Percentiles rank a stretch among this genome's conserved stretches.
Evolutionary conservation across 2,329 filamentous ascomycete species (phyloP).

Genomic region (Domatiomyces catenatus): DNA sequence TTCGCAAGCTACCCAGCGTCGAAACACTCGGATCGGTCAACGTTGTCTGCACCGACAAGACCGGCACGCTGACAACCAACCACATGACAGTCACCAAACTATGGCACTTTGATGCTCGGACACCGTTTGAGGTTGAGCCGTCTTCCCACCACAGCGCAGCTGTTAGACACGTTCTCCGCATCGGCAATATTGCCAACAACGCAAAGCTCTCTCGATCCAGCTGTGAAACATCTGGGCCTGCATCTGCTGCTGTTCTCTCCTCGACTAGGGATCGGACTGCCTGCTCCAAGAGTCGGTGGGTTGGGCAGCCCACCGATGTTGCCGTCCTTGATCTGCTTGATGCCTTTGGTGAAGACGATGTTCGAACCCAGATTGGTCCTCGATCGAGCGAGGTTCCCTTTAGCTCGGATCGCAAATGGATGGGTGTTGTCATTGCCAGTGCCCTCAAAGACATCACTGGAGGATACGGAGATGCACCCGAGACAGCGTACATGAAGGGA

Average conservation of each 20-base stretch:
- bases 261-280: slow-evolving; percentile 54
- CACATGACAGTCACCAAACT: slow-evolving; percentile 96
- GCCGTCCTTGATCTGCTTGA: slow-evolving; percentile 92
- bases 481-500: slow-evolving; percentile 90
- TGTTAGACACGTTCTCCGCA: slow-evolving; percentile 65
- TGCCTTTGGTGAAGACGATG: slow-evolving; percentile 77
- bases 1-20: slow-evolving; percentile 87
- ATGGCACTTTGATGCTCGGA: slow-evolving; percentile 69
- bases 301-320: slow-evolving; percentile 91
- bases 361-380: slow-evolving; percentile 69
- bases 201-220: slow-evolving; percentile 61
- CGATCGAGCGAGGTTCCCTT: slow-evolving; percentile 81
- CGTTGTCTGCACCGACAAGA: slow-evolving; percentile 98
- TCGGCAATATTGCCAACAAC: slow-evolving; percentile 95
- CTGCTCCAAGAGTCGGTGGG: slow-evolving; percentile 69
- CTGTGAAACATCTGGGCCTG: slow-evolving; percentile 53
- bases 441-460: slow-evolving; percentile 31
- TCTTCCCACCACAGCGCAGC: slow-evolving; percentile 52
- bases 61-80: slow-evolving; percentile 87
- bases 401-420: slow-evolving; percentile 96
- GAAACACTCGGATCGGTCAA: slow-evolving; percentile 98
- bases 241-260: slow-evolving; percentile 65
- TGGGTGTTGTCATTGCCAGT: slow-evolving; percentile 74
- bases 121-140: slow-evolving; percentile 42
- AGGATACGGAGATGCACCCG: slow-evolving; percentile 44